These are phyloP conservation scores for Rhinocladiella mackenziei DNA, from an alignment of 2,329 filamentous ascomycete species.

Conservation along the genomic window DNA sequence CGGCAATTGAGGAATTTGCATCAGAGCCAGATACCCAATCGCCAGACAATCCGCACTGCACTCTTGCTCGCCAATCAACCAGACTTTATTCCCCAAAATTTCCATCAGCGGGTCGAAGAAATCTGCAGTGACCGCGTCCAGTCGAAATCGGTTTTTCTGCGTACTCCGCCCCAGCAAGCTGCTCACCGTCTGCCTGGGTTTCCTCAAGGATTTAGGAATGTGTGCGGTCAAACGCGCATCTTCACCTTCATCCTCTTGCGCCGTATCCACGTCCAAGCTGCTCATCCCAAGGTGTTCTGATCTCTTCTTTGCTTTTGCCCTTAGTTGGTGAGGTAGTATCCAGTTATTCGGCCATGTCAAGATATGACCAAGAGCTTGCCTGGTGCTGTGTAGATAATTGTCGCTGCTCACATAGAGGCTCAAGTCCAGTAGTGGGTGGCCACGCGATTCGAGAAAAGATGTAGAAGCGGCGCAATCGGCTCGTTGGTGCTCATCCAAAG, in stretches of 20 bases:
- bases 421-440: conserved; percentile 75
- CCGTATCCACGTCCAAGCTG: conserved; percentile 59
- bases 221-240: conserved; percentile 33
- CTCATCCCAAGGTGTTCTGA: conserved; percentile 68
- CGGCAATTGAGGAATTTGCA: conserved; percentile 60
- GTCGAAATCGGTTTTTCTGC: conserved; percentile 67
- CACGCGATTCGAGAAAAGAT: conserved; percentile 69
- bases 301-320: conserved; percentile 64
- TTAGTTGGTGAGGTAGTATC: conserved; percentile 70
- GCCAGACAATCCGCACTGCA: conserved; percentile 73
- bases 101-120: conserved; percentile 69
- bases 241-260: conserved; percentile 38
- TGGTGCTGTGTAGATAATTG: conserved; percentile 75
- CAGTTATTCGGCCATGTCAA: conserved; percentile 86
- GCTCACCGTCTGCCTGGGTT: conserved; percentile 56
- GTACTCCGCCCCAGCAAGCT: conserved; percentile 63
- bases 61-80: conserved; percentile 50
- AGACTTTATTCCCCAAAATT: conserved; percentile 54
- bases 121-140: conserved; percentile 67
- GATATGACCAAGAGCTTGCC: conserved; percentile 73
- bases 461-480: conserved; percentile 48
- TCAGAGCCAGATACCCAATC: conserved; percentile 73
- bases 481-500: conserved; percentile 40
- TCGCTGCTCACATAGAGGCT: conserved; percentile 85
- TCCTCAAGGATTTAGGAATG: conserved; percentile 49